Percentiles rank a stretch among this genome's conserved stretches.
These are phyloP conservation scores for Pythium periplocum DNA, from an alignment of 352 stramenopile genomes.

Conservation along the genomic window DNA sequence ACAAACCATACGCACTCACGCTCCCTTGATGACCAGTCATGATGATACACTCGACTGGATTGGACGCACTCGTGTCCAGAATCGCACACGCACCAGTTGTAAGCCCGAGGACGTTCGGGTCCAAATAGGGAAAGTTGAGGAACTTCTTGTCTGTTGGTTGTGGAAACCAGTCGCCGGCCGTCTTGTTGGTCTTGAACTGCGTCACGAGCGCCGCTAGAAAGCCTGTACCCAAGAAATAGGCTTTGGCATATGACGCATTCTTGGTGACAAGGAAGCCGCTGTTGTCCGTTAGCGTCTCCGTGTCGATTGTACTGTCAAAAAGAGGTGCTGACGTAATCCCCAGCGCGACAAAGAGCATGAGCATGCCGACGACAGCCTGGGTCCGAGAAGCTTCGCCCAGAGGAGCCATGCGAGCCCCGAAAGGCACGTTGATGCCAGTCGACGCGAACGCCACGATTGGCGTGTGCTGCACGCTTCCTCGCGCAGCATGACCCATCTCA, in stretches of 20 bases:
- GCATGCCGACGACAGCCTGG: constrained; percentile 11
- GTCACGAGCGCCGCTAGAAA: constrained; percentile 21
- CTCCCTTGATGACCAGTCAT: constrained; percentile 33
- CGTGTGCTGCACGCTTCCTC: too few relatives aligned
- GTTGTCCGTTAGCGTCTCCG: constrained; percentile 22
- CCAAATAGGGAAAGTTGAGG: constrained; percentile 25
- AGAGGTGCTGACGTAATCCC: constrained; percentile 25
- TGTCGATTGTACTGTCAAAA: constrained; percentile 28
- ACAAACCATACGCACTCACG: constrained; percentile 30
- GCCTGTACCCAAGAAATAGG: constrained; percentile 22
- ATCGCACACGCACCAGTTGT: constrained; percentile 20
- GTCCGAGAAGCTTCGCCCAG: too few relatives aligned
- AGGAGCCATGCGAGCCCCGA: too few relatives aligned
- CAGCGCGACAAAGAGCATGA: constrained; percentile 26
- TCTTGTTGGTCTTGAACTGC: constrained; percentile 19
- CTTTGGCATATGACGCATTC: constrained; percentile 28
- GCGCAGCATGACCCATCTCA: too few relatives aligned
- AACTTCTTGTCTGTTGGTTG: constrained; percentile 28
- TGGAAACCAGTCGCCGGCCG: constrained; percentile 23
- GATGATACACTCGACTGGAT: constrained; percentile 28
- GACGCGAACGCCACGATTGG: too few relatives aligned
- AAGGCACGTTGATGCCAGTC: too few relatives aligned
- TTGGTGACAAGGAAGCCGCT: constrained; percentile 27
- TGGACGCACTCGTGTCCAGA: constrained; percentile 8
- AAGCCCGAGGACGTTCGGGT: constrained; percentile 8